Evolutionary conservation across 2,329 filamentous ascomycete species (phyloP).

Genomic region (Pestalotiopsis sp.): DNA sequence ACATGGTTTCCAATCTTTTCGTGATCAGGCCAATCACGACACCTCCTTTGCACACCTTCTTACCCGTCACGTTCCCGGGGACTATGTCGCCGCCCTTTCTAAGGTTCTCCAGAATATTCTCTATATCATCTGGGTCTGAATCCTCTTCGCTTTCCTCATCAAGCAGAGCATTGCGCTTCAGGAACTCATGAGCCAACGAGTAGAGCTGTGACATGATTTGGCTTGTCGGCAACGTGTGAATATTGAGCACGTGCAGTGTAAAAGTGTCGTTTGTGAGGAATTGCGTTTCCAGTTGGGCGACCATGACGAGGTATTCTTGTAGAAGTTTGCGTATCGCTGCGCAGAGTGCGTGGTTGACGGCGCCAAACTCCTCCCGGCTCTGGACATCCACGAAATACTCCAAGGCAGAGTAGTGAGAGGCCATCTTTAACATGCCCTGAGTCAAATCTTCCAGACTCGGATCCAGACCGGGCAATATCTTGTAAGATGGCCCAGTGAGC

Average conservation of each 20-base stretch:
- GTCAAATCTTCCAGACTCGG: conserved; percentile 89
- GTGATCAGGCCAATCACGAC: conserved; percentile 89
- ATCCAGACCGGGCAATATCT: conserved; percentile 81
- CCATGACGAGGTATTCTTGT: conserved; percentile 90
- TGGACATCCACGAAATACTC: conserved; percentile 95
- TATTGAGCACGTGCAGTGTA: conserved; percentile 88
- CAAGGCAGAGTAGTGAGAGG: conserved; percentile 88
- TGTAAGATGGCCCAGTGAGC: conserved; percentile 79
- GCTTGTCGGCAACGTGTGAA: conserved; percentile 86
- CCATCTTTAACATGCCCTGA: conserved; percentile 88
- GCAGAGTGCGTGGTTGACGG: conserved; percentile 93
- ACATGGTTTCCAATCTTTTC: conserved; percentile 83
- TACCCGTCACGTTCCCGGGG: conserved; percentile 77
- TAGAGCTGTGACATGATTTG: conserved; percentile 94
- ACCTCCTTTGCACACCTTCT: conserved; percentile 96
- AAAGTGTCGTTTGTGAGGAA: conserved; percentile 87
- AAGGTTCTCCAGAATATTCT: conserved; percentile 89
- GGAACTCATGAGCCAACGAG: conserved; percentile 80
- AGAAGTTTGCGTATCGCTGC: conserved; percentile 90
- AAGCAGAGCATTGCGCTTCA: conserved; percentile 85
- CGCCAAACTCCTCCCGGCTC: conserved; percentile 88
- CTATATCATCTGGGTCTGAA: conserved; percentile 80
- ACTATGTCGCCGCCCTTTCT: conserved; percentile 83
- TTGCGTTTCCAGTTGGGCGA: conserved; percentile 92
- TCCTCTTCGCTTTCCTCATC: conserved; percentile 78